Evolutionary conservation across 345 rosid genomes (phyloP).

Genomic region (Adansonia digitata): DNA sequence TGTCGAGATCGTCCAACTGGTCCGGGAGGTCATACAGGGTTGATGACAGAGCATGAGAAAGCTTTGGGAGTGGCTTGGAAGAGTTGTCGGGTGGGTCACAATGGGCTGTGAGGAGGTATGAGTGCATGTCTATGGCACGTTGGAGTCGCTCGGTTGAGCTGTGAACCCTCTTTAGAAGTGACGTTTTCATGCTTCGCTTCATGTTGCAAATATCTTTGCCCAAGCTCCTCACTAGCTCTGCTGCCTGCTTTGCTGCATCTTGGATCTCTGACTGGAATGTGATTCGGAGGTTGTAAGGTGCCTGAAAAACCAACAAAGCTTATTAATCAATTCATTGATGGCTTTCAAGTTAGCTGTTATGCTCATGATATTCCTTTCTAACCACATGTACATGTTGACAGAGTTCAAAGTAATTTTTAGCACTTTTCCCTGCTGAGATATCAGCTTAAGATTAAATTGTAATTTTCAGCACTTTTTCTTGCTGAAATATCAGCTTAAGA

Average conservation of each 20-base stretch:
- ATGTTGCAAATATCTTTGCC: conserved; percentile 48
- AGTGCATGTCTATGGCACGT: conserved; percentile 44
- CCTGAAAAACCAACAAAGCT: conserved; percentile 27
- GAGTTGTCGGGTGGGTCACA: conserved; percentile 24
- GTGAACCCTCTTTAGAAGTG: conserved; percentile 41
- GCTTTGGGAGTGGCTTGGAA: conserved; percentile 24
- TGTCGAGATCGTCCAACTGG: neutral
- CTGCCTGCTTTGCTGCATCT: conserved; percentile 47
- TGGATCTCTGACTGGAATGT: conserved; percentile 44
- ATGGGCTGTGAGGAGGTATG: conserved; percentile 35
- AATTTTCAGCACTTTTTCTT: too few species aligned
- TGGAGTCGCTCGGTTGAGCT: conserved; percentile 45
- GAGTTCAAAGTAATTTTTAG: neutral
- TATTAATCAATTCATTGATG: neutral
- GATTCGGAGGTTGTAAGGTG: conserved; percentile 48
- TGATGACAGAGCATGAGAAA: conserved; percentile 16
- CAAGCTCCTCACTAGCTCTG: conserved; percentile 46
- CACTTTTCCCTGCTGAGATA: neutral
- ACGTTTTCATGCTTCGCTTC: conserved; percentile 34
- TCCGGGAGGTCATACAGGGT: conserved; percentile 4
- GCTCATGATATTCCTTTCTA: neutral
- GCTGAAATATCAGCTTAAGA: too few species aligned
- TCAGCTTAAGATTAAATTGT: neutral
- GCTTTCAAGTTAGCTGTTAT: neutral
- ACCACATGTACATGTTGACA: too few species aligned